These are phyloP conservation scores for Cucurbita moschata DNA, from an alignment of 306 rosid genomes.

Conservation along the genomic window DNA sequence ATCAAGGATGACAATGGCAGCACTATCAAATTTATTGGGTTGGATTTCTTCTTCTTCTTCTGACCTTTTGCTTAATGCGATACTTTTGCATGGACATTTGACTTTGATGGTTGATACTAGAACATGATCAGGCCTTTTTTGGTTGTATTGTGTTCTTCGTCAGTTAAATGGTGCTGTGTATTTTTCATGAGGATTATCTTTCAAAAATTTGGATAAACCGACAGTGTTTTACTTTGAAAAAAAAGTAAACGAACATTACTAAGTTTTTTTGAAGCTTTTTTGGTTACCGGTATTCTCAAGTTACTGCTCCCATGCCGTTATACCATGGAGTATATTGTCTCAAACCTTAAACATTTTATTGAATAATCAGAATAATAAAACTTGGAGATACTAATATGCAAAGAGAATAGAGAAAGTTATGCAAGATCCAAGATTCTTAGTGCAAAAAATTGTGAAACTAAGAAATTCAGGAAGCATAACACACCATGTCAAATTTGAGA, in stretches of 20 bases:
- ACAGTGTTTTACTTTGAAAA: background rate
- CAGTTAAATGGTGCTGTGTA: background rate
- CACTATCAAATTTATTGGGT: slow-evolving; percentile 88
- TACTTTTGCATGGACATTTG: background rate
- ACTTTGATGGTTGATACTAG: background rate
- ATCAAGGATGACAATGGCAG: slow-evolving; percentile 69
- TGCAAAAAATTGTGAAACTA: background rate
- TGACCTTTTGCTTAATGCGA: background rate
- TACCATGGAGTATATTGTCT: too few species aligned
- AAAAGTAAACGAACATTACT: background rate
- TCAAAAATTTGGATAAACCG: background rate
- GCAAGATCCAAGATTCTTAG: background rate
- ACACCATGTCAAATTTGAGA: background rate
- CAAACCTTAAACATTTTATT: background rate
- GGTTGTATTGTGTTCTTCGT: background rate
- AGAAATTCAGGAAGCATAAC: background rate
- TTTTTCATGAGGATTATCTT: background rate
- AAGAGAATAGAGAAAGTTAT: background rate
- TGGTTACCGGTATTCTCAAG: too few species aligned
- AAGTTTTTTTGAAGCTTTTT: background rate
- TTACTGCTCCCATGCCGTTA: too few species aligned
- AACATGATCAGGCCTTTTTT: background rate
- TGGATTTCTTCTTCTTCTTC: slow-evolving; percentile 11
- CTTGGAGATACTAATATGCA: background rate
- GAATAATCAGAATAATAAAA: background rate